Evolutionary conservation across 345 rosid genomes (phyloP).

Genomic region (Hibiscus tridactylites): DNA sequence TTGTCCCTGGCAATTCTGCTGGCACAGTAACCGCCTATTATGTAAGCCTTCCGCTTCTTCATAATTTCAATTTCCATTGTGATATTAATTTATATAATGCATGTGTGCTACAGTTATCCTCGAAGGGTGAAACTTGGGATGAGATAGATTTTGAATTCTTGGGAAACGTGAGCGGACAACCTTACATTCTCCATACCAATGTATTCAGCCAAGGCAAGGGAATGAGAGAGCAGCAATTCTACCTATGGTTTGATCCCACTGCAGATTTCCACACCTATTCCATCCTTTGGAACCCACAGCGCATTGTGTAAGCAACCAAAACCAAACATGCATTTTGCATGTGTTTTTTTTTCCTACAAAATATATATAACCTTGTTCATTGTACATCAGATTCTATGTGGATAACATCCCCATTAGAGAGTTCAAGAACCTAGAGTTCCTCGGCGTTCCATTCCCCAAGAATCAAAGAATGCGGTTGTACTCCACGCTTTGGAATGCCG

Average conservation of each 20-base stretch:
- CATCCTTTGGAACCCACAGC: background rate
- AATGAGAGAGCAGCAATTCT: background rate
- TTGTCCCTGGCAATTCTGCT: slow-evolving; percentile 24
- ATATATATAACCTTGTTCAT: background rate
- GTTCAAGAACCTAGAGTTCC: background rate
- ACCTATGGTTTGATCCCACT: background rate
- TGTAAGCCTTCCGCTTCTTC: background rate
- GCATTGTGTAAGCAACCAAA: background rate
- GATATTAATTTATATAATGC: background rate
- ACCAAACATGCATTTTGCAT: too few relatives aligned
- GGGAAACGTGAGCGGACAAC: background rate
- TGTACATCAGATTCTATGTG: background rate
- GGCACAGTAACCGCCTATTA: slow-evolving; percentile 23
- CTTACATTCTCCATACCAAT: background rate
- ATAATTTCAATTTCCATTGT: too few relatives aligned
- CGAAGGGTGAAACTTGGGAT: background rate
- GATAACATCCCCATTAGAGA: background rate
- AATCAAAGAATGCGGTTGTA: background rate
- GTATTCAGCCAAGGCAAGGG: background rate
- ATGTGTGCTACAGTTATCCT: background rate
- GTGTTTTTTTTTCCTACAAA: background rate
- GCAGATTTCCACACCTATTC: slow-evolving; percentile 1
- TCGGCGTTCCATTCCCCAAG: background rate
- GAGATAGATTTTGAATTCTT: background rate
- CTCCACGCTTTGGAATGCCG: background rate